A percentile compares a stretch with the other conserved stretches of the same genome.
These are phyloP conservation scores for Lactarius quietus DNA, from an alignment of 768 basidiomycete species.

Conservation along the genomic window DNA sequence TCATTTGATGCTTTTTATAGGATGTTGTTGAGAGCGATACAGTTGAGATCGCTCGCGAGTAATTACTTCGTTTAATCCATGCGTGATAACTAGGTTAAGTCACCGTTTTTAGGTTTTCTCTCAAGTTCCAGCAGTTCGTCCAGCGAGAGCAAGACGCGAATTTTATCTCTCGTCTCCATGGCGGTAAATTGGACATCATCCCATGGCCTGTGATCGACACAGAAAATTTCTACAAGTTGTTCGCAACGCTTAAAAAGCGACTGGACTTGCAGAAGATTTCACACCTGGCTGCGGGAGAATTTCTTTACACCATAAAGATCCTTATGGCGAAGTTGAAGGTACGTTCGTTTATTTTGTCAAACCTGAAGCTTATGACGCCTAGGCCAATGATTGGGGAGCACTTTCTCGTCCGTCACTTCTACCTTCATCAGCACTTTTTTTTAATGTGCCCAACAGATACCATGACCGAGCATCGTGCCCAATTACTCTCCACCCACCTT, in stretches of 20 bases:
- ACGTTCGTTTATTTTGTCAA: not conserved
- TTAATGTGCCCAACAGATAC: conserved; percentile 37
- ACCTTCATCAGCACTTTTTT: not conserved
- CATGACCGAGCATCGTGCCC: conserved; percentile 44
- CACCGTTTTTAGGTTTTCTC: conserved; percentile 35
- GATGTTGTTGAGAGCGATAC: conserved; percentile 62
- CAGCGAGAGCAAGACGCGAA: conserved; percentile 56
- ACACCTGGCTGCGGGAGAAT: conserved; percentile 48
- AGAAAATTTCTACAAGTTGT: conserved; percentile 53
- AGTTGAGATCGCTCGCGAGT: conserved; percentile 52
- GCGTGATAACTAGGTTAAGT: too few relatives aligned
- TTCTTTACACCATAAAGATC: conserved; percentile 33
- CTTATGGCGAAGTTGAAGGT: conserved; percentile 19
- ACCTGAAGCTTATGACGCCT: not conserved
- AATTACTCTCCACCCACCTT: conserved; percentile 42
- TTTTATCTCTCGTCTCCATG: conserved; percentile 57
- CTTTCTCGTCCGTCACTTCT: conserved; percentile 49
- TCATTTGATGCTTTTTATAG: conserved; percentile 31
- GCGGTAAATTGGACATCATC: conserved; percentile 50
- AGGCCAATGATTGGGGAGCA: conserved; percentile 65
- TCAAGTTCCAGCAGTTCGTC: too few relatives aligned
- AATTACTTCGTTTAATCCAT: too few relatives aligned
- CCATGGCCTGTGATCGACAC: conserved; percentile 46
- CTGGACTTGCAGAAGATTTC: conserved; percentile 49
- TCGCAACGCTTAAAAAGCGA: conserved; percentile 42